Evolutionary conservation across 257 asterid species (phyloP), one percentile per base, ranked within the genome.

Genomic region (Nicotiana attenuata): DNA sequence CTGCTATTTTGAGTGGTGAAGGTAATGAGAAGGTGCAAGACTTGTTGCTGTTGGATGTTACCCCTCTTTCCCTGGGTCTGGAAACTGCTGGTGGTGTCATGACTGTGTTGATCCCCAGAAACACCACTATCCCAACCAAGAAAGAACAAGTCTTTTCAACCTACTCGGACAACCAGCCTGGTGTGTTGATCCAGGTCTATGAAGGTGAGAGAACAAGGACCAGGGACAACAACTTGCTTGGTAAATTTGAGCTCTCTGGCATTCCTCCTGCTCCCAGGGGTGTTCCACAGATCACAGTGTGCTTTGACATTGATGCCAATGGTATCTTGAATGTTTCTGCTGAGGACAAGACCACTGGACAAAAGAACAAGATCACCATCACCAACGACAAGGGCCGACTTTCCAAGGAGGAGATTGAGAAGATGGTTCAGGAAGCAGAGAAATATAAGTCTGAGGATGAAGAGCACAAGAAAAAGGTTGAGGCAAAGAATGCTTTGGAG

Each of bases 71-170:
- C 13, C 96, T 82, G 0, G 97, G 96, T 50, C 81, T 91, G 69
- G 96, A 91, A 77, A 93, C 97, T n/a, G 96, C 97, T 10, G 97
- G 97, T 1, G 96, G 97, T 28, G 97, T 93, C 15, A 93, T 93
- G 96, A 91, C 97, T 13, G 94, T 91, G 3, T 81, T 93, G 91
- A 91, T 93, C 15, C 93, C 96, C 0, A 86, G 97, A 69, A 93
- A 91, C 90, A 93, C 97, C 7, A 93, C 97, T 73, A 93, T 93
- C 50, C 97, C 97, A 20, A 91, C 97, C 65, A 93, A 93, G 86
- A 93, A 93, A 69, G 97, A 92, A 63, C 97, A 93, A 81, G 96
- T 91, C 17, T 93, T 93, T 88, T 93, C 97, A 1, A 93, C 97
- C 16, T 93, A 91, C 79, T 91, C 97, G 0, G 97, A 93, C 83